Conservation (phyloP, 768 basidiomycete species). For the Krasilnikovozyma curviuscula region DNA sequence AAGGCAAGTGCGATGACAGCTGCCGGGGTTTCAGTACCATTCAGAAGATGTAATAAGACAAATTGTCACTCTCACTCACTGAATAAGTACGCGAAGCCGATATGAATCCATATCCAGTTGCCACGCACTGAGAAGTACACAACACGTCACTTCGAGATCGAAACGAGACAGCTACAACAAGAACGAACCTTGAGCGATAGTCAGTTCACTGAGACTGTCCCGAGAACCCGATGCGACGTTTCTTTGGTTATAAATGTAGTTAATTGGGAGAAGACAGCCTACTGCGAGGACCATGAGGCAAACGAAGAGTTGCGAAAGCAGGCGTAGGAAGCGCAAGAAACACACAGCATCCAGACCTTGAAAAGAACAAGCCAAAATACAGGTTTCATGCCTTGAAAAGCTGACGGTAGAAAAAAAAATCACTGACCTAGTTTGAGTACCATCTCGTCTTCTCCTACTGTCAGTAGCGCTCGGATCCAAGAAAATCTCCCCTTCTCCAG, state of each 20-base stretch:
- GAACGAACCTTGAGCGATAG: too few species aligned
- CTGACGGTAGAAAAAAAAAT: neutral
- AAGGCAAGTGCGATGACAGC: neutral
- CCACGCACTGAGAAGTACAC: neutral
- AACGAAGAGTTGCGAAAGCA: neutral
- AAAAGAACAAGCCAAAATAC: too few species aligned
- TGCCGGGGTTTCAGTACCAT: neutral
- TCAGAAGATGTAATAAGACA: neutral
- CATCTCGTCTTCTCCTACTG: neutral
- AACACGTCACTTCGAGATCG: too few species aligned
- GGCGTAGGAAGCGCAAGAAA: constrained; percentile 1
- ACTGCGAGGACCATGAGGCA: neutral
- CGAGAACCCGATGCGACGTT: neutral
- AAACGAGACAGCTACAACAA: too few species aligned
- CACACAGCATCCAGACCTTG: constrained; percentile 1
- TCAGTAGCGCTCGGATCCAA: neutral
- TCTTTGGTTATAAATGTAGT: neutral
- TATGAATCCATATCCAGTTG: neutral
- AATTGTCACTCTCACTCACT: neutral
- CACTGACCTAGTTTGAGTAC: neutral
- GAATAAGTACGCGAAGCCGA: neutral
- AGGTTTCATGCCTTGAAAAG: too few species aligned
- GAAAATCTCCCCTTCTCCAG: neutral
- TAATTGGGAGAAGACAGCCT: neutral
- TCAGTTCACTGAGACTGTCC: neutral